phyloP scores from a whole-genome alignment of 169 alveolate species.

The Besnoitia besnoiti region DNA sequence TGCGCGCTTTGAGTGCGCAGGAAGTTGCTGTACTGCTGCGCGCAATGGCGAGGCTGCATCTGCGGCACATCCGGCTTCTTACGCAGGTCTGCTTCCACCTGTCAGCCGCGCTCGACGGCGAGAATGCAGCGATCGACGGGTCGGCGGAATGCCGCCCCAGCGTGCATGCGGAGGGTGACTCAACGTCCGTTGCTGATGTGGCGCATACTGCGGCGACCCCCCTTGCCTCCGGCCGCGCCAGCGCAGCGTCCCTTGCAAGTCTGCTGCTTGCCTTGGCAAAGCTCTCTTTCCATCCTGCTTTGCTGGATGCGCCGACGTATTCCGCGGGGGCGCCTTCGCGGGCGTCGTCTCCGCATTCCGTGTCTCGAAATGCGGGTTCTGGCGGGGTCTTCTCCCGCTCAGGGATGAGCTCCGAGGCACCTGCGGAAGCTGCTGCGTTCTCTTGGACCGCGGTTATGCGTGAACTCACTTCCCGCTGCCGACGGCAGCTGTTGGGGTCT shows the following conservation, averaged over 20 bases:
- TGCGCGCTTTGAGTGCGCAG: not conserved
- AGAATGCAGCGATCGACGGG: not conserved
- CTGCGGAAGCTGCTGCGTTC: not conserved
- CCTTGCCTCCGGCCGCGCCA: not conserved
- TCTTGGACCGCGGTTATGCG: not conserved
- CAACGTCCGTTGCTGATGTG: not conserved
- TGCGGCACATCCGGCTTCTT: not conserved
- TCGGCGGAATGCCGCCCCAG: no score
- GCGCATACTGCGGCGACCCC: not conserved
- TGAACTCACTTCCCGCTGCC: not conserved
- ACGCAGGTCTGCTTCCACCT: not conserved
- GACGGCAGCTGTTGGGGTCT: not conserved
- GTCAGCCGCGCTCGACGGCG: not conserved
- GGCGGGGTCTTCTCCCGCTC: no score
- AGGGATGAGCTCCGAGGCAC: no score
- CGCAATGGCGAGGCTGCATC: constrained; percentile 26
- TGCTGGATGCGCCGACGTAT: not conserved
- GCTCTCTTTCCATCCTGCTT: not conserved
- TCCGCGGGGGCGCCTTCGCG: not conserved
- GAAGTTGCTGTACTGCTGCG: constrained; percentile 5
- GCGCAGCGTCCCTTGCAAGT: constrained; percentile 21
- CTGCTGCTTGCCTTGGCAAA: constrained; percentile 23
- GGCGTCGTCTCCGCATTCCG: no score
- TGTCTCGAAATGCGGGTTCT: no score
- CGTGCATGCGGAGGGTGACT: no score